Evolutionary conservation across 2,329 filamentous ascomycete genomes (phyloP).

Genomic region (Epichloe scottii): DNA sequence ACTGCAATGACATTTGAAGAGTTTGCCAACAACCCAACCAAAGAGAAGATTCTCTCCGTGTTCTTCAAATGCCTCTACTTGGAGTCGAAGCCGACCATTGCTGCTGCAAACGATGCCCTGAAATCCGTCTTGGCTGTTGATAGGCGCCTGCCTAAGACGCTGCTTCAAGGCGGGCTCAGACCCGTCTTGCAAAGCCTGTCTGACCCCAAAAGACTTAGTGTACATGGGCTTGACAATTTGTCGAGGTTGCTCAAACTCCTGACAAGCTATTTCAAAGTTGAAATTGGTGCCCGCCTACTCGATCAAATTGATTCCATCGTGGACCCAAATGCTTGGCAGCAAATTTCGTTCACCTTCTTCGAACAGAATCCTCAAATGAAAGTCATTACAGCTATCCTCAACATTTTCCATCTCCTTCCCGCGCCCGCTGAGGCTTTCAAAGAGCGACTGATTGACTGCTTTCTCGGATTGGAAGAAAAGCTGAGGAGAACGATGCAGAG

Average conservation of each 20-base stretch:
- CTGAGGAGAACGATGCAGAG: slow-evolving; percentile 80
- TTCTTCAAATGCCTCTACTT: slow-evolving; percentile 98
- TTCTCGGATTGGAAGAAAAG: slow-evolving; percentile 77
- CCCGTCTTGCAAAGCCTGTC: slow-evolving; percentile 96
- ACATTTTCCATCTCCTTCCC: slow-evolving; percentile 93
- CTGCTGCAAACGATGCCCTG: slow-evolving; percentile 82
- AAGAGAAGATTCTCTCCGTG: slow-evolving; percentile 71
- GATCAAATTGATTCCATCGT: slow-evolving; percentile 90
- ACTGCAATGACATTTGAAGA: slow-evolving; percentile 90
- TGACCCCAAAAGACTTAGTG: slow-evolving; percentile 79
- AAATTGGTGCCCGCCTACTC: slow-evolving; percentile 85
- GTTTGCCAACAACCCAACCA: slow-evolving; percentile 60
- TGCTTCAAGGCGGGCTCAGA: slow-evolving; percentile 84
- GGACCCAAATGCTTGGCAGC: slow-evolving; percentile 66
- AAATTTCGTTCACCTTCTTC: slow-evolving; percentile 86
- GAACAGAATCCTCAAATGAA: slow-evolving; percentile 91
- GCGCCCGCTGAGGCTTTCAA: slow-evolving; percentile 84
- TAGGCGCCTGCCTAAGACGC: slow-evolving; percentile 85
- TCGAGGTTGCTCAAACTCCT: slow-evolving; percentile 80
- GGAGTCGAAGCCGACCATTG: slow-evolving; percentile 81
- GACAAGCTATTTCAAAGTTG: slow-evolving; percentile 98
- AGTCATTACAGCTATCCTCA: slow-evolving; percentile 86
- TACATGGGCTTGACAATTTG: slow-evolving; percentile 81
- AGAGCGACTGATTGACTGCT: slow-evolving; percentile 75
- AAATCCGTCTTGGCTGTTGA: slow-evolving; percentile 79